A percentile compares a stretch with the other conserved stretches of the same genome.
Conservation (phyloP, 73 alveolate genomes). For the Symbiodinium natans region DNA sequence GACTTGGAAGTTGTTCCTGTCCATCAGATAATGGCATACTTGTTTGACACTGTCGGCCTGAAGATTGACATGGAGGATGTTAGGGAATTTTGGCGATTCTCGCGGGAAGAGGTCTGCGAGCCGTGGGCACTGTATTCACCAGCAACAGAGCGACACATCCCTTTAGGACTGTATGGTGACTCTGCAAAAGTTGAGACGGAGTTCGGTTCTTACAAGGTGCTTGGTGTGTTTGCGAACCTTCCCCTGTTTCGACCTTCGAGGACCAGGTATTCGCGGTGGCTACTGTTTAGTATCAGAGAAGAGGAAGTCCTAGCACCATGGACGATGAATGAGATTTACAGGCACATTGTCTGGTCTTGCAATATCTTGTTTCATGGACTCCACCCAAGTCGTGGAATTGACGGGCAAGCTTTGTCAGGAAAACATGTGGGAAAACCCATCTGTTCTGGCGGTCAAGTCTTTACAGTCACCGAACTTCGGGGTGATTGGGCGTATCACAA, state of each 20-base stretch:
- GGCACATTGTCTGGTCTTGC: background rate
- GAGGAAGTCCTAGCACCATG: background rate
- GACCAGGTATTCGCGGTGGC: background rate
- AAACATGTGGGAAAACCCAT: background rate
- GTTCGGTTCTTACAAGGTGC: background rate
- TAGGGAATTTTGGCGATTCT: too few relatives aligned
- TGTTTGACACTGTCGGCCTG: too few relatives aligned
- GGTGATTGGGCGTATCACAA: background rate
- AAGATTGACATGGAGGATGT: too few relatives aligned
- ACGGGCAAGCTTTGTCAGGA: background rate
- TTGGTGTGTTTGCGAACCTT: background rate
- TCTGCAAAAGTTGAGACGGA: background rate
- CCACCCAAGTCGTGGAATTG: background rate
- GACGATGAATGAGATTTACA: background rate
- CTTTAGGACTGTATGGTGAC: background rate
- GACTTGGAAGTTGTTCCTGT: too few relatives aligned
- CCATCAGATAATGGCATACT: too few relatives aligned
- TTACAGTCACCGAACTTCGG: background rate
- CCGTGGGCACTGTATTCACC: background rate
- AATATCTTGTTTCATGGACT: background rate
- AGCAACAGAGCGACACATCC: background rate
- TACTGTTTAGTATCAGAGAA: background rate
- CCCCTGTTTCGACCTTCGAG: background rate
- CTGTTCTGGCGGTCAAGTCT: background rate
- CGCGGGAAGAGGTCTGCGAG: too few relatives aligned